These are phyloP conservation scores for Trichoderma koningiopsis DNA, from an alignment of 2,329 filamentous ascomycete species.

Conservation along the genomic window DNA sequence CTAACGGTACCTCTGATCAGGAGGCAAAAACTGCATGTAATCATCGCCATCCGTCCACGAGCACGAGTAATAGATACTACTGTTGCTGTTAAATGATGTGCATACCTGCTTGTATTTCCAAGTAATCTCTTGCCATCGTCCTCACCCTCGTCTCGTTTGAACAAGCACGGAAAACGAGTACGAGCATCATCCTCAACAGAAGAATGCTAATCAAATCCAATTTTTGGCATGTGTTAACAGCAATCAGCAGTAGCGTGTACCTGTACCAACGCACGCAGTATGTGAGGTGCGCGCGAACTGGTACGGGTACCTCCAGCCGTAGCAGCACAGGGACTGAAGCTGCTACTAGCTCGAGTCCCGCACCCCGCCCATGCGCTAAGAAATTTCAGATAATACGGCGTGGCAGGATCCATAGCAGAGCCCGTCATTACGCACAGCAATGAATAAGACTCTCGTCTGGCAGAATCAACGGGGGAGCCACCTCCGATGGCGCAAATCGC, in stretches of 20 bases:
- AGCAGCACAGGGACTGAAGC: not conserved
- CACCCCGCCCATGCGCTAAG: constrained; percentile 5
- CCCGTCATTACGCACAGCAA: constrained; percentile 19
- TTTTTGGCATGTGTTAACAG: constrained; percentile 8
- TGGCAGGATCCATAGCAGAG: constrained; percentile 8
- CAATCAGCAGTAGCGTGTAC: not conserved
- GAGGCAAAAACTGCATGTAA: constrained; percentile 12
- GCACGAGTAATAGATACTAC: not conserved
- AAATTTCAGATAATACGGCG: not conserved
- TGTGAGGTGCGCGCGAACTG: not conserved
- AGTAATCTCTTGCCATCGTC: not conserved
- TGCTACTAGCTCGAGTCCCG: not conserved
- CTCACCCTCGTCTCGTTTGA: not conserved
- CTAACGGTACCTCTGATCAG: not conserved
- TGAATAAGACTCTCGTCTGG: constrained; percentile 16
- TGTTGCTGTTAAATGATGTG: not conserved
- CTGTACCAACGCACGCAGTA: not conserved
- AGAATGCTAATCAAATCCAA: not conserved
- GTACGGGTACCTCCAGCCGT: not conserved
- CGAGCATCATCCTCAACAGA: not conserved
- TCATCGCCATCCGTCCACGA: constrained; percentile 8
- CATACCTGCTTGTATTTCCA: not conserved
- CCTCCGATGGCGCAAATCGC: constrained; percentile 25
- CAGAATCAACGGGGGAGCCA: not conserved
- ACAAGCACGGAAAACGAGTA: not conserved